phyloP scores from a whole-genome alignment of 306 rosid species.

The Astragalus glycyphyllos region DNA sequence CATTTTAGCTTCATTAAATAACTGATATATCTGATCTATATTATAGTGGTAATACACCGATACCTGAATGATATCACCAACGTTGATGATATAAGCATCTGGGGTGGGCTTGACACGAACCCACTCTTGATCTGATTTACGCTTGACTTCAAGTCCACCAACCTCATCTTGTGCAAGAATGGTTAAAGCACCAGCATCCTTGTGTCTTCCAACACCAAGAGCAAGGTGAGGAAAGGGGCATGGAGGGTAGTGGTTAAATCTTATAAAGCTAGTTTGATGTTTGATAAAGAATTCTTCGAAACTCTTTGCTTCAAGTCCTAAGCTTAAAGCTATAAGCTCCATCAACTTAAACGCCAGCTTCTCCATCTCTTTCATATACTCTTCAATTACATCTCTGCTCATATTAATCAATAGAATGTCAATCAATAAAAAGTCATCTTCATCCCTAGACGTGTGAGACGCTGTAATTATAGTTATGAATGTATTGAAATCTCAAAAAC shows the following conservation, averaged over 20 bases:
- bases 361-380: conserved; percentile 55
- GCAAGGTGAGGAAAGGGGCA: conserved; percentile 67
- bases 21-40: too few relatives aligned
- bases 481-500: too few relatives aligned
- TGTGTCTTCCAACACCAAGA: conserved; percentile 71
- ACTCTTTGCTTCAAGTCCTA: conserved; percentile 57
- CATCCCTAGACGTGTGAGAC: too few relatives aligned
- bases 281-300: conserved; percentile 58
- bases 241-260: conserved; percentile 67
- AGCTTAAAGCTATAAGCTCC: conserved; percentile 63
- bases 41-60: not conserved
- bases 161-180: conserved; percentile 70
- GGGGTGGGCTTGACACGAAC: conserved; percentile 62
- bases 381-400: conserved; percentile 50
- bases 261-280: conserved; percentile 50
- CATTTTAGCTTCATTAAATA: too few relatives aligned
- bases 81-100: conserved; percentile 60
- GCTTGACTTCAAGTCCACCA: conserved; percentile 67
- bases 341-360: conserved; percentile 55
- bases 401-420: too few relatives aligned
- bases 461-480: too few relatives aligned
- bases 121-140: conserved; percentile 70
- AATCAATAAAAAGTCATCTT: not conserved
- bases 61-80: conserved; percentile 72
- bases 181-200: conserved; percentile 59